Evolutionary conservation across 1,284 basidiomycete species (phyloP), one percentile per base, ranked within the genome.

Genomic region (Malassezia psittaci): DNA sequence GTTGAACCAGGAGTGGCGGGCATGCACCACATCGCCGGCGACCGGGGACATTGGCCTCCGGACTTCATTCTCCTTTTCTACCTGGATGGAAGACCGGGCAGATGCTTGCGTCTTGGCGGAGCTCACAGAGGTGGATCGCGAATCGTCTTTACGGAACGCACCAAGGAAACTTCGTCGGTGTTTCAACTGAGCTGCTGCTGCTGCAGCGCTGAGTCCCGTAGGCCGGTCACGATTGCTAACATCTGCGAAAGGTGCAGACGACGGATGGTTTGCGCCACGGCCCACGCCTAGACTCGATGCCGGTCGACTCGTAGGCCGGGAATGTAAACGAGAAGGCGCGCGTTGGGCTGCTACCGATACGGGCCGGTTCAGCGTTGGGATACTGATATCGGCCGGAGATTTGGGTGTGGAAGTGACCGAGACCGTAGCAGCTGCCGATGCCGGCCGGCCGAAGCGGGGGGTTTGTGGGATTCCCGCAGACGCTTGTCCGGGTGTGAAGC

Each of bases 1-100:
- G 50, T 83, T 83, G 63, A 96, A 83, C 91, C 91, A 96, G 54
- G 82, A 83, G 46, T 85, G 82, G 74, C 85, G 86, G 61, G 68
- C 33, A 50, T 57, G 37, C 46, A 53, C 50, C 33, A 41, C 48
- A 37, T 65, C 19, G 50, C 47, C 41, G 46, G 52, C 16, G 24
- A 7, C 24, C 43, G 48, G 48, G 29, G 37, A 40, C 38, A 33
- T 32, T 29, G 48, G 38, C 11, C 38, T 29, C 11, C 1, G 2
- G 19, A 18, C 18, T 34, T 32, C 9, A n/a, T 50, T 50, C 38
- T 24, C 19, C 35, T 48, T 48, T 10, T 39, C 36, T 16, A 16
- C 18, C 42, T 21, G 18, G 21, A 29, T 32, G 3, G 15, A 15
- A 21, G 42, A 21, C 13, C 29, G 24, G 13, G 33, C 29, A 29